These are phyloP conservation scores for Yarrowia sp. DNA, from an alignment of 805 yeast species.

Conservation along the genomic window DNA sequence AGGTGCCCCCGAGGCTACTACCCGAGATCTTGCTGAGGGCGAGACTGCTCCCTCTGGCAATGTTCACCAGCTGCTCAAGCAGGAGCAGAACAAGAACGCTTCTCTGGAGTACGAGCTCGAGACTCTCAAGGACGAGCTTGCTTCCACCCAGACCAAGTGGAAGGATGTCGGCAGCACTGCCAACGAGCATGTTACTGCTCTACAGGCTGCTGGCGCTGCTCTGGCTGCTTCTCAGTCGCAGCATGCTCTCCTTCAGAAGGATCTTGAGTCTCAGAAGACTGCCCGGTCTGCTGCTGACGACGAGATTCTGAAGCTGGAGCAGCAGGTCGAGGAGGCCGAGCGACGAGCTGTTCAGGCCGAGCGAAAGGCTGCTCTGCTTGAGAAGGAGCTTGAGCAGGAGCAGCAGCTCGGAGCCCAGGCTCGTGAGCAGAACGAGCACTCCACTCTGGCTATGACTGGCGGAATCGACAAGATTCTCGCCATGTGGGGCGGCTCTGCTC, in stretches of 20 bases:
- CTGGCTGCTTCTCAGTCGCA: conserved; percentile 31
- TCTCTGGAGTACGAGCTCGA: conserved; percentile 32
- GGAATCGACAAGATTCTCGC: conserved; percentile 32
- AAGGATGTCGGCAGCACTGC: conserved; percentile 30
- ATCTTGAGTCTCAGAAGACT: conserved; percentile 29
- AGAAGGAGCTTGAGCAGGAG: conserved; percentile 30
- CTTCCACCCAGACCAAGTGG: conserved; percentile 26
- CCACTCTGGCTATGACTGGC: conserved; percentile 30
- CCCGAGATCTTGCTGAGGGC: neutral
- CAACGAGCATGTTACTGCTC: conserved; percentile 31
- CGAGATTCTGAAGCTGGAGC: conserved; percentile 28
- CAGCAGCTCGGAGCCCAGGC: conserved; percentile 27
- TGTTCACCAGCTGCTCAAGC: neutral
- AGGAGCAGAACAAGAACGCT: conserved; percentile 29
- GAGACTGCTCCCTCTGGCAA: neutral
- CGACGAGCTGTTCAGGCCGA: conserved; percentile 27
- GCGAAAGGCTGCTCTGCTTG: conserved; percentile 27
- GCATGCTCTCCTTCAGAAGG: conserved; percentile 26
- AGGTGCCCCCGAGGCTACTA: neutral
- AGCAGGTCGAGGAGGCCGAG: conserved; percentile 26
- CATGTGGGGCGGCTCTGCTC: conserved; percentile 32
- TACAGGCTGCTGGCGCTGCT: conserved; percentile 33
- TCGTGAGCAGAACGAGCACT: conserved; percentile 29
- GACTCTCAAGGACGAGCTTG: conserved; percentile 30
- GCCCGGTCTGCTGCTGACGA: conserved; percentile 27